phyloP scores from a whole-genome alignment of 2,329 filamentous ascomycete genomes.

The Fusarium acutatum region DNA sequence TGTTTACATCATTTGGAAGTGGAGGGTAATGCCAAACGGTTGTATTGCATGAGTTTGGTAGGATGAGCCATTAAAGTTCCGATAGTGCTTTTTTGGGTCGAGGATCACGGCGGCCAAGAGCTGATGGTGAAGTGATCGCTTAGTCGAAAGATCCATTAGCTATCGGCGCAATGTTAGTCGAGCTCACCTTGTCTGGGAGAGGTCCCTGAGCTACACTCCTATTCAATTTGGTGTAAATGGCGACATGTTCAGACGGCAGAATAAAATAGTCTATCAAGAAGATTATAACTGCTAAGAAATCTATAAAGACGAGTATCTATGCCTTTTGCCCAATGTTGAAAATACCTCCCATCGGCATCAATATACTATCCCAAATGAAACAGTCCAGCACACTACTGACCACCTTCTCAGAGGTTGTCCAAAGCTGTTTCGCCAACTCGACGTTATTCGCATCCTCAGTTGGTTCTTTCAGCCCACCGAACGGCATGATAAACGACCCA shows the following conservation, averaged over 20 bases:
- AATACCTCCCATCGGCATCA: neutral
- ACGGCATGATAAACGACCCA: neutral
- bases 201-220: fast-evolving
- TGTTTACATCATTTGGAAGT: neutral
- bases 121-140: no score
- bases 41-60: neutral
- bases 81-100: fast-evolving
- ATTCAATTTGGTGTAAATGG: fast-evolving
- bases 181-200: neutral
- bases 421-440: neutral
- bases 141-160: neutral
- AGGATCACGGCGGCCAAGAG: neutral
- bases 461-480: neutral
- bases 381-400: neutral
- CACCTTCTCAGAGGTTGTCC: neutral
- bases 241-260: fast-evolving
- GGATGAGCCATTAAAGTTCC: neutral
- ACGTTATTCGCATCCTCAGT: neutral
- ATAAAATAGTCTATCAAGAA: neutral
- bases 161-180: neutral
- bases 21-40: neutral
- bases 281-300: neutral
- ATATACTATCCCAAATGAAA: neutral
- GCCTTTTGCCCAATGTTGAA: neutral
- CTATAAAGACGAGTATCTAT: neutral